Base-by-base conservation (phyloP, 1,139 yeast species). In the Suhomyces terraborum region DNA sequence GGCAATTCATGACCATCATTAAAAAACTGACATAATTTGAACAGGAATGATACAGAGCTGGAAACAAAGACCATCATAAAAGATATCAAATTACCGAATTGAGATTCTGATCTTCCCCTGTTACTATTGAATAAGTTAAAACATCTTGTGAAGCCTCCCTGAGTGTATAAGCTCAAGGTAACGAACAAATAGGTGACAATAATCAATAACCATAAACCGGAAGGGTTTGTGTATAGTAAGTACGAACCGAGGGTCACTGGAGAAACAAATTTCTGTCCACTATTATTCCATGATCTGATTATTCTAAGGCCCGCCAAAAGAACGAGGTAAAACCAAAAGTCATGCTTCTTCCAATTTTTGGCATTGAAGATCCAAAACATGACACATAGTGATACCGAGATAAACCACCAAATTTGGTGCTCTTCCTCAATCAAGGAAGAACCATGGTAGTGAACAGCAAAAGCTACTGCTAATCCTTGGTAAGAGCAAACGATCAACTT, bases 361-460 rank as follows among this genome's bases (percentile, higher is more conserved):
- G 24, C 42, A 36, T 46, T 44, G 28, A 38, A 41, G 23, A 50
- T 49, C 32, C 48, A 58, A 29, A 40, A 58, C 18, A 31, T 41
- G 17, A 42, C 45, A 12, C 50, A 56, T 35, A 13, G 16, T 4
- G 72, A 38, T 0, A 79, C 64, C 0, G 79, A 66, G 13, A 82
- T 69, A 75, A 93, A 84, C 87, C 95, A 93, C 99, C 99, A 93
- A 12, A 89, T 64, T 58, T 89, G 97, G 56, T 93, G 96, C 56
- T 93, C 99, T 59, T 93, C 99, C 55, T 93, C 99, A n/a, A 93
- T 86, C 48, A 89, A 71, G 19, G 96, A 88, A 27, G 96, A 87
- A 0, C 95, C 97, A 67, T 88, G 88, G 59, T 85, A 83, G 35
- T 84, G 79, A 1, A 72, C 48, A 0, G 84, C 72, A 54, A 81